Conservation (phyloP, 768 basidiomycete genomes). For the Amanita fuliginea region DNA sequence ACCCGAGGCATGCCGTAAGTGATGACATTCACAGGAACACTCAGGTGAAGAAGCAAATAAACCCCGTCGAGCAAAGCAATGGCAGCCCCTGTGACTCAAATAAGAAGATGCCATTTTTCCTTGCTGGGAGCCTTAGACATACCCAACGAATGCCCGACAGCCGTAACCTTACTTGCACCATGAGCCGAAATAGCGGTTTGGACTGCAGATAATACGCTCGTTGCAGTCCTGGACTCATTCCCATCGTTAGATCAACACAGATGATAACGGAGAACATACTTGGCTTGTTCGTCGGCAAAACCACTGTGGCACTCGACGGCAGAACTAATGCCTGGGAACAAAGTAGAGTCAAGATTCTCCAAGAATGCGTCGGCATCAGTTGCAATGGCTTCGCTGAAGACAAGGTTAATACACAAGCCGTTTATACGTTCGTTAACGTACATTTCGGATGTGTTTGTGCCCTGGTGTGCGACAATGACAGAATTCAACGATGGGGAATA, state of each 20-base stretch:
- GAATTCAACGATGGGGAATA: conserved; percentile 20
- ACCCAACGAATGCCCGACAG: conserved; percentile 39
- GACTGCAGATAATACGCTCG: conserved; percentile 29
- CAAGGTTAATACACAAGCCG: neutral
- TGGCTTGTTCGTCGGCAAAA: conserved; percentile 29
- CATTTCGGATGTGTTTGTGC: conserved; percentile 27
- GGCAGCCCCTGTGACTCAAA: conserved; percentile 30
- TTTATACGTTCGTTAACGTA: conserved; percentile 9
- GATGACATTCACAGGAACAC: conserved; percentile 22
- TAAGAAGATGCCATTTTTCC: neutral
- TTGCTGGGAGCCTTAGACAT: neutral
- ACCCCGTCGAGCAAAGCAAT: conserved; percentile 45
- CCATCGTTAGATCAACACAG: neutral
- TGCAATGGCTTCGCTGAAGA: conserved; percentile 21
- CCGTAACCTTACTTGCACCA: conserved; percentile 24
- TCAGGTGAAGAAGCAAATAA: conserved; percentile 41
- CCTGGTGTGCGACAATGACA: conserved; percentile 33
- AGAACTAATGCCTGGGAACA: conserved; percentile 34
- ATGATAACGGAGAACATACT: conserved; percentile 12
- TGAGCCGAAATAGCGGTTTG: conserved; percentile 22
- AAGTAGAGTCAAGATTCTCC: conserved; percentile 19
- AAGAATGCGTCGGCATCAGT: conserved; percentile 27
- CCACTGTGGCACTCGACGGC: conserved; percentile 33
- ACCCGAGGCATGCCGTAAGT: conserved; percentile 35
- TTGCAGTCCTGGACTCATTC: conserved; percentile 23